Conservation (phyloP, 2,329 filamentous ascomycete species). For the Alternaria burnsii region DNA sequence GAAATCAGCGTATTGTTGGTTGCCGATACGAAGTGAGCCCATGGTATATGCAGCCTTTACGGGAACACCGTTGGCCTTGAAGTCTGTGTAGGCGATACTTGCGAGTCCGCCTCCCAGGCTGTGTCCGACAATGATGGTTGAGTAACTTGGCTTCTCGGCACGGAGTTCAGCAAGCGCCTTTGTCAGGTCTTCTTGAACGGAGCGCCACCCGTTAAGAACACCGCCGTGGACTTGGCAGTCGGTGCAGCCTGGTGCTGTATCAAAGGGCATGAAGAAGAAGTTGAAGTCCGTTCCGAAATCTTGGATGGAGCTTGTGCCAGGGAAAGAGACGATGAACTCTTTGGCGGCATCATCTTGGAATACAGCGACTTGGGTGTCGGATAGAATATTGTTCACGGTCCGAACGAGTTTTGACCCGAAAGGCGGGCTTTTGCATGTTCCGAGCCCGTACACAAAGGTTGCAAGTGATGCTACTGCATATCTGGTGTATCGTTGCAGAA, state of each 20-base stretch:
- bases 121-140: constrained; percentile 68
- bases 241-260: constrained; percentile 28
- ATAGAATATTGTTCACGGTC: constrained; percentile 12
- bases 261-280: constrained; percentile 17
- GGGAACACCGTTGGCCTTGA: constrained; percentile 13
- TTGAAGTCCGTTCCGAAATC: constrained; percentile 24
- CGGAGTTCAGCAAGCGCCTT: constrained; percentile 56
- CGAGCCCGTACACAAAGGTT: constrained; percentile 23
- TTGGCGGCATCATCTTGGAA: constrained; percentile 20
- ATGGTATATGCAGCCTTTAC: constrained; percentile 24
- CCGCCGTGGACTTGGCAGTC: constrained; percentile 65
- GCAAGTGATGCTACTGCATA: constrained; percentile 25
- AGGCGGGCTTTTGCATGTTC: constrained; percentile 21
- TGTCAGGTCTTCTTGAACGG: constrained; percentile 56
- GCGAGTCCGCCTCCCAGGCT: constrained; percentile 72
- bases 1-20: constrained; percentile 62
- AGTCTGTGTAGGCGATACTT: constrained; percentile 58
- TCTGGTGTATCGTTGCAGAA: constrained; percentile 24
- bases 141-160: constrained; percentile 59
- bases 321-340: constrained; percentile 26
- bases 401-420: constrained; percentile 21
- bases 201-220: constrained; percentile 65
- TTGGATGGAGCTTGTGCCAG: constrained; percentile 19
- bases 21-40: constrained; percentile 71
- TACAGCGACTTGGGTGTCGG: constrained; percentile 23